A percentile compares a stretch with the other conserved stretches of the same genome.
phyloP scores from a whole-genome alignment of 1,284 basidiomycete species.

The Malassezia pachydermatis region DNA sequence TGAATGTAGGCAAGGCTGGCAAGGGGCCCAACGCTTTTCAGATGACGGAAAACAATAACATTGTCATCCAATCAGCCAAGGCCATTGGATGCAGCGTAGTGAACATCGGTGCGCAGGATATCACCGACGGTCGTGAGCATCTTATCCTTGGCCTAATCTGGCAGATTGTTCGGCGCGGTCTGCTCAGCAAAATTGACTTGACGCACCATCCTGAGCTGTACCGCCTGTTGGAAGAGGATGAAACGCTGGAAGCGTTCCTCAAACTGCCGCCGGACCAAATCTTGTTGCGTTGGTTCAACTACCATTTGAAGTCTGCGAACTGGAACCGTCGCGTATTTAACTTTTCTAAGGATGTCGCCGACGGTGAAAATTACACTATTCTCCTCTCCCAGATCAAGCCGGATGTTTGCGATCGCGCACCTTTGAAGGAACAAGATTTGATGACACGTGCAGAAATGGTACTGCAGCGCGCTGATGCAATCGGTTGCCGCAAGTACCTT shows the following conservation, averaged over 20 bases:
- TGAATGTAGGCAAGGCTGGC: slow-evolving; percentile 57
- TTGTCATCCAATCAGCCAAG: slow-evolving; percentile 94
- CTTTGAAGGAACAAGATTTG: slow-evolving; percentile 73
- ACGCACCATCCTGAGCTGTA: slow-evolving; percentile 96
- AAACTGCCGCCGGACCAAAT: slow-evolving; percentile 93
- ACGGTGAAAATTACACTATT: slow-evolving; percentile 94
- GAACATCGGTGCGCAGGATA: slow-evolving; percentile 88
- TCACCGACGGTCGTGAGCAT: slow-evolving; percentile 88
- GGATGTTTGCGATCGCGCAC: slow-evolving; percentile 80
- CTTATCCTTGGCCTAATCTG: slow-evolving; percentile 96
- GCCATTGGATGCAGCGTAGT: slow-evolving; percentile 97
- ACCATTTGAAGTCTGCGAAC: slow-evolving; percentile 86
- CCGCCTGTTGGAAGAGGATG: slow-evolving; percentile 84
- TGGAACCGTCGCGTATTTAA: slow-evolving; percentile 72
- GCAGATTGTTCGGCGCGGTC: slow-evolving; percentile 90
- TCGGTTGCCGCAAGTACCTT: slow-evolving; percentile 90
- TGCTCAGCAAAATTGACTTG: slow-evolving; percentile 90
- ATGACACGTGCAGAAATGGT: slow-evolving; percentile 78
- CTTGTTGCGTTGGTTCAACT: slow-evolving; percentile 94
- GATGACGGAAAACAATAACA: slow-evolving; percentile 99
- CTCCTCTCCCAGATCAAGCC: slow-evolving; percentile 83
- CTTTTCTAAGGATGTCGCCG: slow-evolving; percentile 86
- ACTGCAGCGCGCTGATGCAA: slow-evolving; percentile 80
- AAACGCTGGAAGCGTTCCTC: slow-evolving; percentile 90
- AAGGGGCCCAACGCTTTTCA: slow-evolving; percentile 76